These are phyloP conservation scores for Colletotrichum sp. DNA, from an alignment of 2,329 filamentous ascomycete genomes.

Conservation along the genomic window DNA sequence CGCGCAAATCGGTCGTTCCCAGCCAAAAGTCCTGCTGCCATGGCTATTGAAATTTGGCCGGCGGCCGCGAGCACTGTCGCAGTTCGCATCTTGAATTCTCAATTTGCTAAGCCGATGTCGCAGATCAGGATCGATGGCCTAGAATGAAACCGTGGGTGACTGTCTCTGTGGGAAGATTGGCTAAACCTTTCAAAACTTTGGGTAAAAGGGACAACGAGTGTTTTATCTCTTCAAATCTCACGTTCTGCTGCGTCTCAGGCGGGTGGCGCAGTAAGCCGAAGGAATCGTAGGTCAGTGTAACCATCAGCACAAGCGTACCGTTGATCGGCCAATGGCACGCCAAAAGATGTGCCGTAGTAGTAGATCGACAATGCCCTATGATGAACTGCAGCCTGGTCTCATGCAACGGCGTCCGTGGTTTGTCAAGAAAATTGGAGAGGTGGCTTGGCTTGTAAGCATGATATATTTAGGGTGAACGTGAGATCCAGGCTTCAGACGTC, in stretches of 20 bases:
- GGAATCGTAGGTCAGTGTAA: not conserved
- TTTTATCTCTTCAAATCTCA: not conserved
- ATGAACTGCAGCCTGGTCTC: not conserved
- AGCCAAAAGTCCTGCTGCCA: not conserved
- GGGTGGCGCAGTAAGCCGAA: not conserved
- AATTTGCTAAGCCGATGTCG: not conserved
- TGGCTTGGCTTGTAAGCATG: not conserved
- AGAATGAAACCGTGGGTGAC: not conserved
- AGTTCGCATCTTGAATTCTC: not conserved
- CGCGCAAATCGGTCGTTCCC: not conserved
- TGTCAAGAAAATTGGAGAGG: not conserved
- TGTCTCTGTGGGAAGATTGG: not conserved
- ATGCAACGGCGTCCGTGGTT: not conserved
- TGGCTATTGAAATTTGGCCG: not conserved
- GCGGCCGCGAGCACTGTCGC: not conserved
- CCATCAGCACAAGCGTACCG: not conserved
- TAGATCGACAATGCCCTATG: not conserved
- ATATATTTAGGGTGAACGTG: not conserved
- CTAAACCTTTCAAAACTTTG: not conserved
- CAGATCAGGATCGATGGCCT: not conserved
- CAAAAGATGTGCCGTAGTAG: rapidly evolving
- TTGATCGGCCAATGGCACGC: not conserved
- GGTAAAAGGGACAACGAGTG: not conserved
- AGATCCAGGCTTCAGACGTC: not conserved
- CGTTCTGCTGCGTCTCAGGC: not conserved